Conservation (phyloP, 768 basidiomycete genomes). For the Naematelia encephala region DNA sequence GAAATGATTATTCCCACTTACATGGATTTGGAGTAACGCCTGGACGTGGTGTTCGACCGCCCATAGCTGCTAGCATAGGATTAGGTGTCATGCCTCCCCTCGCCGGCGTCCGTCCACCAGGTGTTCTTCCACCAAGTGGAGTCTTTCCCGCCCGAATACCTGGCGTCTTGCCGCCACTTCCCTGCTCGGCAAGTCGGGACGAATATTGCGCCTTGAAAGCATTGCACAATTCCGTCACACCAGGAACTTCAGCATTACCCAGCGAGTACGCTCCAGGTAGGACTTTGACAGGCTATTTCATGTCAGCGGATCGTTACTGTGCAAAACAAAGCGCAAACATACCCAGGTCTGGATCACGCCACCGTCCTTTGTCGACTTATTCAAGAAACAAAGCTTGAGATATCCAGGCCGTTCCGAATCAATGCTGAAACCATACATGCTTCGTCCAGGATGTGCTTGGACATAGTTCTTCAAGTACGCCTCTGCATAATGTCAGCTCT, state of each 20-base stretch:
- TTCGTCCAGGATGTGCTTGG: slow-evolving; percentile 87
- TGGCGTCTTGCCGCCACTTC: slow-evolving; percentile 40
- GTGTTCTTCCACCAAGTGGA: slow-evolving; percentile 38
- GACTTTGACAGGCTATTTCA: slow-evolving; percentile 46
- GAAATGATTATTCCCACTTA: slow-evolving; percentile 22
- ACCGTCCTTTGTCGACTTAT: slow-evolving; percentile 70
- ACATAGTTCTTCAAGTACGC: slow-evolving; percentile 82
- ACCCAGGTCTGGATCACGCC: slow-evolving; percentile 89
- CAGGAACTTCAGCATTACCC: slow-evolving; percentile 83
- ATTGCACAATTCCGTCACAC: slow-evolving; percentile 89
- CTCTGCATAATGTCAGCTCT: slow-evolving; percentile 56
- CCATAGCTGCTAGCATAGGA: slow-evolving; percentile 1
- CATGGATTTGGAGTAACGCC: slow-evolving; percentile 43
- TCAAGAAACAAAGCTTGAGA: slow-evolving; percentile 87
- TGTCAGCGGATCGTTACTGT: neutral
- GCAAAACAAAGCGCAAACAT: slow-evolving; percentile 38
- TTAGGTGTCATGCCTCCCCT: slow-evolving; percentile 29
- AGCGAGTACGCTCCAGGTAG: slow-evolving; percentile 64
- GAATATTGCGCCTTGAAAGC: slow-evolving; percentile 74
- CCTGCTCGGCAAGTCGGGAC: slow-evolving; percentile 33
- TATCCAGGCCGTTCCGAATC: slow-evolving; percentile 88
- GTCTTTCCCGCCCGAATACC: slow-evolving; percentile 41
- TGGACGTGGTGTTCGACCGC: slow-evolving; percentile 7
- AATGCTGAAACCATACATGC: slow-evolving; percentile 91
- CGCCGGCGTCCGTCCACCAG: slow-evolving; percentile 21